phyloP scores from a whole-genome alignment of 108 stramenopile species.

The Poteriospumella lacustris region DNA sequence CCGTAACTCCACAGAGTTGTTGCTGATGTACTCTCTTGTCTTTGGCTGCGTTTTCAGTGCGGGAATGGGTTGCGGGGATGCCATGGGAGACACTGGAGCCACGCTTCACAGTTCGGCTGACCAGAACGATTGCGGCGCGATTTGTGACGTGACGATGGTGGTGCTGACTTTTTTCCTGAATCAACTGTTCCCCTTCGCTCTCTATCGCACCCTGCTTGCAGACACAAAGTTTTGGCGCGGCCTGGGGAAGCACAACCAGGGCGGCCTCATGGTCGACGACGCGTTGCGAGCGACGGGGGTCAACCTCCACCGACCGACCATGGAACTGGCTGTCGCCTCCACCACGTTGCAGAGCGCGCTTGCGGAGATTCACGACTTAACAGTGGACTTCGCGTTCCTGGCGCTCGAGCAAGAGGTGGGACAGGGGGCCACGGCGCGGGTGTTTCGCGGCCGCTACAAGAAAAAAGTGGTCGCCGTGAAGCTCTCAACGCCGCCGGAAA shows the following conservation, averaged over 20 bases:
- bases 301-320: background rate
- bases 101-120: background rate
- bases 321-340: constrained; percentile 13
- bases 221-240: constrained; percentile 48
- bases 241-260: constrained; percentile 33
- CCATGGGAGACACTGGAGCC: background rate
- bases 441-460: constrained; percentile 21
- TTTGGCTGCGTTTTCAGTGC: background rate
- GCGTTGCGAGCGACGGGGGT: background rate
- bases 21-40: background rate
- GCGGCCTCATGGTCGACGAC: background rate
- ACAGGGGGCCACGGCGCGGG: constrained; percentile 31
- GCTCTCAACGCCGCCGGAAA: constrained; percentile 37
- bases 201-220: constrained; percentile 31
- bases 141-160: background rate
- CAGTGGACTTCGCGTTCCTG: constrained; percentile 30
- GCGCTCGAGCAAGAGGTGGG: constrained; percentile 26
- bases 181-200: constrained; percentile 32
- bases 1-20: background rate
- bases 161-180: constrained; percentile 24
- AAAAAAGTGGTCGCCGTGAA: constrained; percentile 34
- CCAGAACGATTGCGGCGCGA: background rate
- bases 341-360: constrained; percentile 30
- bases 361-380: background rate
- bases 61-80: background rate